Conservation (phyloP, 78 protist genomes). For the Monosiga brevicollis region DNA sequence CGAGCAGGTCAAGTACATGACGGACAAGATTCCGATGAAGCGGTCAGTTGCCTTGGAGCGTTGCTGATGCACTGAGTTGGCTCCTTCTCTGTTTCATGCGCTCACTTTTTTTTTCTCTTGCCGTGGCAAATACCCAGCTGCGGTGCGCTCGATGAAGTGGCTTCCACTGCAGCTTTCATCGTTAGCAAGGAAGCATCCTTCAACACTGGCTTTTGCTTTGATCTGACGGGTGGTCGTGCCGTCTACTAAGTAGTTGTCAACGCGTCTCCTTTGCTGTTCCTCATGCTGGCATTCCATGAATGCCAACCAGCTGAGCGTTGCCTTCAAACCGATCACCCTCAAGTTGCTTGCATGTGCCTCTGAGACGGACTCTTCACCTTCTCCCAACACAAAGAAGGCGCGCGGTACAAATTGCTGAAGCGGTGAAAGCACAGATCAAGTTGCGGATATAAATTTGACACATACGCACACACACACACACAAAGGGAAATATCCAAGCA, state of each 20-base stretch:
- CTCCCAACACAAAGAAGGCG: background rate
- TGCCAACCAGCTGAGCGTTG: no score
- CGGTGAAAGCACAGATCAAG: background rate
- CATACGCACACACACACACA: background rate
- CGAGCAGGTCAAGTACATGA: constrained; percentile 2
- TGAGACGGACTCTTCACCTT: background rate
- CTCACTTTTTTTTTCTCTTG: background rate
- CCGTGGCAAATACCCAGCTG: background rate
- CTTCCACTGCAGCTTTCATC: background rate
- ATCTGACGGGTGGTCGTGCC: background rate
- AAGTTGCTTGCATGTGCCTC: background rate
- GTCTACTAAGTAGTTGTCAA: background rate
- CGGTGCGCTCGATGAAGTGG: background rate
- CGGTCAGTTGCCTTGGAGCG: no score
- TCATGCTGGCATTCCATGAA: background rate
- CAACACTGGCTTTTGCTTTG: background rate
- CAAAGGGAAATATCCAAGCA: background rate
- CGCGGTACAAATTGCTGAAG: background rate
- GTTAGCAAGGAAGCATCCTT: background rate
- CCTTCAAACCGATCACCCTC: no score
- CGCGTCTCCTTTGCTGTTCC: background rate
- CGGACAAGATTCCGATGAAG: background rate
- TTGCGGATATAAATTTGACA: background rate
- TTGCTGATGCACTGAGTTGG: no score
- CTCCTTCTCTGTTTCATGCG: no score